Base-by-base conservation (phyloP, 2,329 filamentous ascomycete species). In the Ambrosiella xylebori region DNA sequence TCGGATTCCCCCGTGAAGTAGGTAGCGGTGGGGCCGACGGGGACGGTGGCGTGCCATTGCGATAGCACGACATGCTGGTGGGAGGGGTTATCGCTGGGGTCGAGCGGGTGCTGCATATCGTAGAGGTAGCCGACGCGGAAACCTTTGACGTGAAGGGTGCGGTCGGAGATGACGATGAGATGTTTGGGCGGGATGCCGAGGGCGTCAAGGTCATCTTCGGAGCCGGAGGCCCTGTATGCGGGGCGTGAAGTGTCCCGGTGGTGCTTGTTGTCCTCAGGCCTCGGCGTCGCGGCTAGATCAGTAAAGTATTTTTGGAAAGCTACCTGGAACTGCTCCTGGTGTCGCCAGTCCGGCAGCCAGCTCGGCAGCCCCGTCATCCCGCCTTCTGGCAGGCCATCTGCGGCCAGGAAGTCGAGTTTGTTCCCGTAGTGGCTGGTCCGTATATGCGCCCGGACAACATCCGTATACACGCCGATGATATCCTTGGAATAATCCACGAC, bases 401-500 rank as follows among this genome's bases (percentile, higher is more conserved):
- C 57, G 37, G 58, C 62, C 5, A 63, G 53, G 39, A 63, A 63
- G 53, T 63, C 59, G 7, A 63, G 59, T 37, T 58, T 62, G 19
- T 52, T 58, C 15, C 57, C 38, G 52, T 61, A 62, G n/a, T 55
- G 51, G 13, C 53, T 59, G 9, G 61, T 58, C 35, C 56, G 45
- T 7, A 63, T 50, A 38, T 63, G 62, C 52, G 61, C 53, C 52
- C 54, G 52, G 3, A 62, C 62, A 12, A 63, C 59, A 53, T 65
- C 64, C 1, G 58, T 62, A 60, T 64, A 65, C n/a, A 65, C 64
- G 6, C 63, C 61, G 9, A 64, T 37, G 27, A 65, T 53, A 11
- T 63, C 62, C 50, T 64, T 64, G 44, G 57, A 36, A 61, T 65
- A 65, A 59, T 65, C 64, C 3, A 61, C 58, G 6, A 52, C 27